Evolutionary conservation across 805 yeast genomes (phyloP).

Genomic region (Saturnispora hagleri): DNA sequence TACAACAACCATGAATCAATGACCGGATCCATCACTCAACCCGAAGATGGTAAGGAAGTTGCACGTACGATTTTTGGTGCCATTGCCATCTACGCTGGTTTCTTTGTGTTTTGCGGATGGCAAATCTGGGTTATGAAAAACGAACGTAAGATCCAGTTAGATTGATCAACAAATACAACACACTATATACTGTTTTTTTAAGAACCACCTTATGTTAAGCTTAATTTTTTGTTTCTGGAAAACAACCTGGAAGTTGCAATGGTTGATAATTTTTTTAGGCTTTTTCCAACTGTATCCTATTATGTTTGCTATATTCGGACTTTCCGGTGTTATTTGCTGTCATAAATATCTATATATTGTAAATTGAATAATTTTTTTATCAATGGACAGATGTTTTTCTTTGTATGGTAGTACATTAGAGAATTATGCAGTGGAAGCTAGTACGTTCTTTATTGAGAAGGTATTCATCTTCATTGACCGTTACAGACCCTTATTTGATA

Average conservation of each 20-base stretch:
- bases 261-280: neutral
- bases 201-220: neutral
- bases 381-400: neutral
- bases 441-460: neutral
- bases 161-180: constrained; percentile 1
- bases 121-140: constrained; percentile 61
- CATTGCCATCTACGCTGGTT: constrained; percentile 68
- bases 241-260: neutral
- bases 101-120: constrained; percentile 84
- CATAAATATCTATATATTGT: neutral
- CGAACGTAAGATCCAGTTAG: constrained; percentile 54
- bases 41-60: constrained; percentile 84
- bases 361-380: neutral
- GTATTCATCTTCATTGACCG: neutral
- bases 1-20: constrained; percentile 75
- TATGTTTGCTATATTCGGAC: neutral
- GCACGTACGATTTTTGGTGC: constrained; percentile 88
- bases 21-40: constrained; percentile 87
- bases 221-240: neutral
- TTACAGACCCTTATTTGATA: constrained; percentile 53
- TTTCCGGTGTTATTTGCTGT: neutral
- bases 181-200: neutral
- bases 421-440: neutral
- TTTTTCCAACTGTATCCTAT: neutral
- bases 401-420: neutral